Evolutionary conservation across 176 grass and related monocot genomes (phyloP).

Genomic region (Oryza coarctata): DNA sequence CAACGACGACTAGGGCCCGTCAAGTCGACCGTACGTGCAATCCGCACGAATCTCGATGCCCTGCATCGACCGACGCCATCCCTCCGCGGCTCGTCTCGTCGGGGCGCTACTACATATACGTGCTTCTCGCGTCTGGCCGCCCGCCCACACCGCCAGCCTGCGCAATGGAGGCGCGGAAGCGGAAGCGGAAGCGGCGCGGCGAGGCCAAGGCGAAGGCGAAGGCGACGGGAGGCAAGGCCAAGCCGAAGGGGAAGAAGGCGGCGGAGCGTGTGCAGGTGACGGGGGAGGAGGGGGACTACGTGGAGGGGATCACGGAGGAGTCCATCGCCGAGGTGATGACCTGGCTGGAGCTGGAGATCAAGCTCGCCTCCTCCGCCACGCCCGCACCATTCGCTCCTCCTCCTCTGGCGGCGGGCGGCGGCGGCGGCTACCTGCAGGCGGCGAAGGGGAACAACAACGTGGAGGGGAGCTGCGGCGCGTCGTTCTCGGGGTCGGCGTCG

Average conservation of each 20-base stretch:
- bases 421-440: neutral
- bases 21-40: too few relatives aligned
- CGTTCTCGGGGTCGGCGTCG: constrained; percentile 16
- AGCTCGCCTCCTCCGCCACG: neutral
- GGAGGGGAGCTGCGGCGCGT: constrained; percentile 47
- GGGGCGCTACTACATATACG: neutral
- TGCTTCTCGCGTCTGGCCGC: too few relatives aligned
- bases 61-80: neutral
- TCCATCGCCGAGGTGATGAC: constrained; percentile 49
- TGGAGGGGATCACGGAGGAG: constrained; percentile 39
- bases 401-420: neutral
- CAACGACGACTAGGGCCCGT: too few relatives aligned
- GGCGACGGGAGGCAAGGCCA: neutral
- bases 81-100: neutral
- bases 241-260: neutral
- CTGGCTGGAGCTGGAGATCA: constrained; percentile 61
- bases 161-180: neutral
- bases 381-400: neutral
- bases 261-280: constrained; percentile 14
- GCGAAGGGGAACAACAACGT: neutral
- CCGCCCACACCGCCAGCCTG: too few relatives aligned
- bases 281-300: neutral
- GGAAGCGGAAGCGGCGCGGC: constrained; percentile 14
- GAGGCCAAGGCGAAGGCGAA: neutral
- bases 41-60: neutral